A percentile compares a stretch with the other conserved stretches of the same genome.
Evolutionary conservation across 495 filamentous ascomycete genomes (phyloP).

Genomic region (Penicillium crystallinum): DNA sequence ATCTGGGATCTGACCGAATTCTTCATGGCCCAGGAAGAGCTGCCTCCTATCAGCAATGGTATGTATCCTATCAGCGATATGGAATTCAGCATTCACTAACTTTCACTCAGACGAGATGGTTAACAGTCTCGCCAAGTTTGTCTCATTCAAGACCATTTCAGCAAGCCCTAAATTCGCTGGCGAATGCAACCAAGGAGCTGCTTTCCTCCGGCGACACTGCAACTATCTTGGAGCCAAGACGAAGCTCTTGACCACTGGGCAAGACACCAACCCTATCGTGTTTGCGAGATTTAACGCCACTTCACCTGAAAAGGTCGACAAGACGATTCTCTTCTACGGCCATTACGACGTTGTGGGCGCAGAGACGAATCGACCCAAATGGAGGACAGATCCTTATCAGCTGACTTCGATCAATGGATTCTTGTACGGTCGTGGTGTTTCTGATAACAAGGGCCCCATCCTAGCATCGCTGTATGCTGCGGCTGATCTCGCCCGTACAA

Average conservation of each 20-base stretch:
- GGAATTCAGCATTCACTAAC: constrained; percentile 1
- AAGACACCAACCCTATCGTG: constrained; percentile 80
- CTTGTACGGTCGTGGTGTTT: constrained; percentile 91
- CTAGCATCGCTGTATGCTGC: constrained; percentile 90
- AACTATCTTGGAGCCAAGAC: constrained; percentile 86
- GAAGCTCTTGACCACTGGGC: constrained; percentile 71
- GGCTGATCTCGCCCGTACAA: constrained; percentile 73
- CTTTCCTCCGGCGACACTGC: constrained; percentile 81
- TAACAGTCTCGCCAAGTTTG: constrained; percentile 73
- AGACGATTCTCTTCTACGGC: constrained; percentile 92
- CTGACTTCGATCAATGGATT: constrained; percentile 85
- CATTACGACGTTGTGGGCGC: constrained; percentile 99
- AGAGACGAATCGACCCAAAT: constrained; percentile 67
- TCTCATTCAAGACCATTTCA: constrained; percentile 87
- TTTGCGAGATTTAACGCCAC: constrained; percentile 77
- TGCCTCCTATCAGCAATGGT: constrained; percentile 57
- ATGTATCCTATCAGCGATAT: constrained; percentile 3
- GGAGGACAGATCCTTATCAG: constrained; percentile 82
- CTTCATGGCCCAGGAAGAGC: constrained; percentile 35
- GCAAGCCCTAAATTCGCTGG: constrained; percentile 75
- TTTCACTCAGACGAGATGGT: constrained; percentile 64
- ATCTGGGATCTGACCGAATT: constrained; percentile 77
- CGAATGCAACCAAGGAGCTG: constrained; percentile 89
- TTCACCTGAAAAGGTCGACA: constrained; percentile 53
- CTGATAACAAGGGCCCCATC: constrained; percentile 95